Evolutionary conservation across 2,329 filamentous ascomycete species (phyloP), one percentile per base, ranked within the genome.

Genomic region (Didymellaceae sp.): DNA sequence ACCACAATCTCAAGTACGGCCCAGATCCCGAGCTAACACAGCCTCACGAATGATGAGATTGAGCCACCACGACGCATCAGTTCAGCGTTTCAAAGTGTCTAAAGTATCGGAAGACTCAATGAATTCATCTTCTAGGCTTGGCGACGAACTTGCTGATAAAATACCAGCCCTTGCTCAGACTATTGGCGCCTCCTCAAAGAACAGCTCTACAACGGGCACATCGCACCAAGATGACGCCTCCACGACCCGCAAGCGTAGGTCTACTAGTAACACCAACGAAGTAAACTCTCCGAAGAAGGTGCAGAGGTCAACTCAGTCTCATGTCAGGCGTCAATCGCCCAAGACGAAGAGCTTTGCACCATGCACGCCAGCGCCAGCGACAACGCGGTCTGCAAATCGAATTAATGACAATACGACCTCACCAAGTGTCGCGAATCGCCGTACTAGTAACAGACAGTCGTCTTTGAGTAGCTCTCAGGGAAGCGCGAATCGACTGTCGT

Each of bases 11-110:
- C 45, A 53, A 5, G 54, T 58, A 26, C 61, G 67, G 28, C 66
- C 66, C 1, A 61, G 38, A 43, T 70, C 68, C 1, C 62, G 62
- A 42, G 70, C 68, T 8, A 72, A 73, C 24, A 70, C 62, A 14
- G 63, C 63, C 14, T 70, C 66, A 21, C 57, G 67, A 1, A 65
- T 73, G 52, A 59, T 59, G 48, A 59, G 61, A 5, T 51, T 59
- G 10, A 48, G 34, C 4, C n/a, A 11, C 6, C 43, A 28, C 2
- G 22, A 9, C 13, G 52, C 22, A 5, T 33, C 25, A 17, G 47
- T 17, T 14, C 41, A 31, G 18, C 21, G 37, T 33, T 16, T 22
- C 33, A 34, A 39, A 17, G 4, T 13, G 2, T 6, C 6, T 24
- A 21, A 11, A n/a, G n/a, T n/a, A n/a, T n/a, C n/a, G n/a, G n/a